These are phyloP conservation scores for Papiliotrema laurentii DNA, from an alignment of 1,284 basidiomycete species.

Conservation along the genomic window DNA sequence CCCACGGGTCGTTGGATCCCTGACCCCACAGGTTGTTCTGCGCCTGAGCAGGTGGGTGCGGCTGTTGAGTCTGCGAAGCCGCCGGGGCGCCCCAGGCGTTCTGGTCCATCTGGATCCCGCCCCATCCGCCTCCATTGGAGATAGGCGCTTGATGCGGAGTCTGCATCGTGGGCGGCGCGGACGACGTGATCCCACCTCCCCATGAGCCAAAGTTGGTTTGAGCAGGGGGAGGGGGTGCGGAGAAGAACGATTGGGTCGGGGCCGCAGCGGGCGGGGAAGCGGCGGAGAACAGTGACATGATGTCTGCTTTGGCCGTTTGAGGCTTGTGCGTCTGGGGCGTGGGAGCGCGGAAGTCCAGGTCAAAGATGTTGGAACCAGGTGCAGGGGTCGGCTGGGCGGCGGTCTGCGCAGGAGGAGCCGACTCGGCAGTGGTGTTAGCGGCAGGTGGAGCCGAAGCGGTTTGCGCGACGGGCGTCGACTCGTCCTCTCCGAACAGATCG, in stretches of 20 bases:
- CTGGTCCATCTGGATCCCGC: constrained; percentile 32
- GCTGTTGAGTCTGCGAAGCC: background rate
- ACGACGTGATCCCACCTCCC: constrained; percentile 34
- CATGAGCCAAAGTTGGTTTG: constrained; percentile 31
- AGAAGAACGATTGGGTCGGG: constrained; percentile 18
- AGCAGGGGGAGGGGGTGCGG: constrained; percentile 9
- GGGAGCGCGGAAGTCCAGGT: constrained; percentile 49
- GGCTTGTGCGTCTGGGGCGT: constrained; percentile 19
- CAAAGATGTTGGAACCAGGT: constrained; percentile 40
- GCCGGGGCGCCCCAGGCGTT: constrained; percentile 31
- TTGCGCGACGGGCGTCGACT: constrained; percentile 9
- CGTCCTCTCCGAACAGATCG: constrained; percentile 36
- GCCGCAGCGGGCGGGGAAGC: constrained; percentile 20
- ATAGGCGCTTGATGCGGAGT: constrained; percentile 18
- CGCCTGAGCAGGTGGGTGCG: background rate
- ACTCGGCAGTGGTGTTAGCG: constrained; percentile 16
- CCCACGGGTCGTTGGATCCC: constrained; percentile 9
- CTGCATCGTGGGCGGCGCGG: constrained; percentile 19
- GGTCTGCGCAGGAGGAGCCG: constrained; percentile 15
- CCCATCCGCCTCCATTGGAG: constrained; percentile 24
- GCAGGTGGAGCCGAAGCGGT: constrained; percentile 13
- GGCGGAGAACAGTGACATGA: constrained; percentile 47
- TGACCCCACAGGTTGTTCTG: constrained; percentile 1
- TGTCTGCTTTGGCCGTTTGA: constrained; percentile 41
- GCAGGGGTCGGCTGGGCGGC: constrained; percentile 5